phyloP scores from a whole-genome alignment of 2,329 filamentous ascomycete genomes.

The Akanthomyces uredinophilus region DNA sequence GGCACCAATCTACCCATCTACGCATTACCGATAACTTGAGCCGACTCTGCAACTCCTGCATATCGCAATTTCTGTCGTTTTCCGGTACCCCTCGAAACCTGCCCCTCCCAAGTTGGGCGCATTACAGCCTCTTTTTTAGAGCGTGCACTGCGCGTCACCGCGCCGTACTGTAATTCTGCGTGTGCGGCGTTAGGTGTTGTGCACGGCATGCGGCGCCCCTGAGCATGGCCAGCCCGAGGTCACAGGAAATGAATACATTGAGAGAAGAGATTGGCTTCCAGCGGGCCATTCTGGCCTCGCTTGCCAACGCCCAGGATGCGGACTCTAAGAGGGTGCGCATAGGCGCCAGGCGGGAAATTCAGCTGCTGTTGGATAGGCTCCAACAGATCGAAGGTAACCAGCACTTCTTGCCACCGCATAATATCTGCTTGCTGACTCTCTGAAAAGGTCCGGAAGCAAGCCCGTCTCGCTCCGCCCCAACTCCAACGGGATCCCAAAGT shows the following conservation, averaged over 20 bases:
- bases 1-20: too few relatives aligned
- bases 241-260: constrained; percentile 23
- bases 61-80: not conserved
- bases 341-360: not conserved
- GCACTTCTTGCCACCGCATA: not conserved
- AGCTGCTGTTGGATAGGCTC: not conserved
- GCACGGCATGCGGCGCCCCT: constrained; percentile 13
- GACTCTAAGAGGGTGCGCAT: not conserved
- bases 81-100: not conserved
- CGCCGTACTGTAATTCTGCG: not conserved
- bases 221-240: constrained; percentile 18
- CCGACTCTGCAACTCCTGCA: not conserved
- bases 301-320: constrained; percentile 22
- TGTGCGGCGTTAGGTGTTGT: not conserved
- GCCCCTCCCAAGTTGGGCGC: not conserved
- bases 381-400: not conserved
- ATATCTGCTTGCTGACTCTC: too few relatives aligned
- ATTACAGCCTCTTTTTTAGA: not conserved
- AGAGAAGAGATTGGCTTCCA: constrained; percentile 39
- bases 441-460: not conserved
- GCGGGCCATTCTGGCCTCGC: constrained; percentile 37
- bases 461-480: not conserved
- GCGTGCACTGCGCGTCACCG: not conserved
- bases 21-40: not conserved
- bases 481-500: not conserved